Evolutionary conservation across 345 rosid species (phyloP).

Genomic region (Lepidium didymum): DNA sequence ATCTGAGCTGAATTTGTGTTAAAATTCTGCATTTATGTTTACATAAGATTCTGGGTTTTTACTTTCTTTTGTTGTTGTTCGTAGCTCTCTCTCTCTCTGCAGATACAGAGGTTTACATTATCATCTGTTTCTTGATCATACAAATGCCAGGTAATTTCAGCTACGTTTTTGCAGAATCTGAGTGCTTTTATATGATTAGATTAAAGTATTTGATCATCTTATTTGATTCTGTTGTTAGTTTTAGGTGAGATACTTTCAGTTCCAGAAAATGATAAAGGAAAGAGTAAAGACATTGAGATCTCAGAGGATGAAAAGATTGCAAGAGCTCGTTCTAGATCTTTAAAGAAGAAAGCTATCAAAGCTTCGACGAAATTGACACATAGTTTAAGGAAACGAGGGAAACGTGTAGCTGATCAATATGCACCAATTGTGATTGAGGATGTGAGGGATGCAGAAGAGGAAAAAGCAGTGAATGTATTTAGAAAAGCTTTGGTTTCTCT

Average conservation of each 20-base stretch:
- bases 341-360: slow-evolving; percentile 72
- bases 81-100: slow-evolving; percentile 7
- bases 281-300: slow-evolving; percentile 41
- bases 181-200: not conserved
- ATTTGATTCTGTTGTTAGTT: not conserved
- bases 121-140: not conserved
- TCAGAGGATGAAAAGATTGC: slow-evolving; percentile 60
- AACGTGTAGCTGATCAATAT: slow-evolving; percentile 43
- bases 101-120: slow-evolving; percentile 11
- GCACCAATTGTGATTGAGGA: slow-evolving; percentile 56
- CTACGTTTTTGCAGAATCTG: not conserved
- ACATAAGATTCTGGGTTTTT: slow-evolving; percentile 1
- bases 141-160: slow-evolving; percentile 47
- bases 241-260: slow-evolving; percentile 35
- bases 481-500: slow-evolving; percentile 53
- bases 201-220: not conserved
- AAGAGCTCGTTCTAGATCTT: slow-evolving; percentile 45
- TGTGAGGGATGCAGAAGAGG: slow-evolving; percentile 76
- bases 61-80: too few relatives aligned
- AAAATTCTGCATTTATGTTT: not conserved
- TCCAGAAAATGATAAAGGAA: slow-evolving; percentile 41
- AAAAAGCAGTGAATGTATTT: slow-evolving; percentile 56
- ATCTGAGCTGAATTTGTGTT: slow-evolving; percentile 14
- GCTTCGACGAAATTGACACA: slow-evolving; percentile 70
- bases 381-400: slow-evolving; percentile 60